Conservation (phyloP, 2,329 filamentous ascomycete species). For the Colletotrichum sp. region DNA sequence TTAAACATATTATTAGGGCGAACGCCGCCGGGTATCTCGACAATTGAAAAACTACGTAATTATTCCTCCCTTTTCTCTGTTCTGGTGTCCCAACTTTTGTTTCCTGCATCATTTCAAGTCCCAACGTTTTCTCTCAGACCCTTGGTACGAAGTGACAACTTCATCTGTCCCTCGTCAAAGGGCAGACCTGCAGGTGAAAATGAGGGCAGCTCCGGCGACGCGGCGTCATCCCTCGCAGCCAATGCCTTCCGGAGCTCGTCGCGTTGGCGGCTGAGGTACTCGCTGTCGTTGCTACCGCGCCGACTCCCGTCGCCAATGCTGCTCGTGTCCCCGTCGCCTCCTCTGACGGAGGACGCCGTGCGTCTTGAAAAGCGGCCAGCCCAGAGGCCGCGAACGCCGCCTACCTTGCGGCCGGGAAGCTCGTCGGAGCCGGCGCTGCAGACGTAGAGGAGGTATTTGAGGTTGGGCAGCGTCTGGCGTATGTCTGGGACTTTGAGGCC, state of each 20-base stretch:
- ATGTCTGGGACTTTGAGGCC: constrained; percentile 86
- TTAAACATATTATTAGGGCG: constrained; percentile 1
- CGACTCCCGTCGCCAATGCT: constrained; percentile 44
- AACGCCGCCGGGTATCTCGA: constrained; percentile 16
- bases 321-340: constrained; percentile 41
- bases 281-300: constrained; percentile 50
- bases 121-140: constrained; percentile 55
- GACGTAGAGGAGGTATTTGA: constrained; percentile 92
- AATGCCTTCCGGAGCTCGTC: constrained; percentile 46
- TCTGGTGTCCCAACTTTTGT: neutral
- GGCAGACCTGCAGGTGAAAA: constrained; percentile 37
- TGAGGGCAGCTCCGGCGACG: neutral
- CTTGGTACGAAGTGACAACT: constrained; percentile 60
- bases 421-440: constrained; percentile 78
- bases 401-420: constrained; percentile 64
- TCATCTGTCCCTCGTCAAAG: constrained; percentile 51
- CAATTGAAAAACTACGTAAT: constrained; percentile 15
- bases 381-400: constrained; percentile 65
- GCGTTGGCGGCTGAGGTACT: constrained; percentile 40
- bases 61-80: neutral
- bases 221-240: constrained; percentile 26
- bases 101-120: neutral
- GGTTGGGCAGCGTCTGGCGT: constrained; percentile 87
- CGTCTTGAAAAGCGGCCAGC: constrained; percentile 49
- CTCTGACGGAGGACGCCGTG: constrained; percentile 10